Evolutionary conservation across 768 basidiomycete species (phyloP).

Genomic region (Russula compacta): DNA sequence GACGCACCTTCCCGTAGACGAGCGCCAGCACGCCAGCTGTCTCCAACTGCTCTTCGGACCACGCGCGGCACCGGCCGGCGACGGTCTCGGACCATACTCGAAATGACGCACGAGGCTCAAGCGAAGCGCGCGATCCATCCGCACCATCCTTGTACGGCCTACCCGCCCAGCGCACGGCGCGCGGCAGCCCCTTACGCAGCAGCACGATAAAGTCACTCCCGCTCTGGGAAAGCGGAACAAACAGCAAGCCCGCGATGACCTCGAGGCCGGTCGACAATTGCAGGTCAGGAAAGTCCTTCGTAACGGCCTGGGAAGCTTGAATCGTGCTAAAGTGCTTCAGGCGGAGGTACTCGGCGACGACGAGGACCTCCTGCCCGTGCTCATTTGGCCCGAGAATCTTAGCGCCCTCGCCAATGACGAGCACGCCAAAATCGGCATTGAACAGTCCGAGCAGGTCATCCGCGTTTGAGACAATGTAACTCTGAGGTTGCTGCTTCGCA

Average conservation of each 20-base stretch:
- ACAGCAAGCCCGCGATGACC: slow-evolving; percentile 28
- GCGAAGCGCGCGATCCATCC: not conserved
- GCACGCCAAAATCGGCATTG: not conserved
- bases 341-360: not conserved
- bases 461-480: not conserved
- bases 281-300: not conserved
- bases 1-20: slow-evolving; percentile 64
- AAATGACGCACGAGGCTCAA: slow-evolving; percentile 52
- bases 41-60: slow-evolving; percentile 79
- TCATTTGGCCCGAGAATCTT: not conserved
- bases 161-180: not conserved
- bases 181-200: not conserved
- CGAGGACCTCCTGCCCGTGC: not conserved
- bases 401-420: not conserved
- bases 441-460: not conserved
- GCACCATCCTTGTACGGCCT: not conserved
- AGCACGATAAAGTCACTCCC: not conserved
- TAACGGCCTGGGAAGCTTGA: not conserved
- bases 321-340: not conserved
- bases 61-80: slow-evolving; percentile 54
- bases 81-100: slow-evolving; percentile 72
- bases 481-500: not conserved
- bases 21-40: slow-evolving; percentile 71
- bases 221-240: not conserved
- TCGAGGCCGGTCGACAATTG: not conserved